Conservation (phyloP, 2,329 filamentous ascomycete genomes). For the Stachybotrys chlorohalonatus region DNA sequence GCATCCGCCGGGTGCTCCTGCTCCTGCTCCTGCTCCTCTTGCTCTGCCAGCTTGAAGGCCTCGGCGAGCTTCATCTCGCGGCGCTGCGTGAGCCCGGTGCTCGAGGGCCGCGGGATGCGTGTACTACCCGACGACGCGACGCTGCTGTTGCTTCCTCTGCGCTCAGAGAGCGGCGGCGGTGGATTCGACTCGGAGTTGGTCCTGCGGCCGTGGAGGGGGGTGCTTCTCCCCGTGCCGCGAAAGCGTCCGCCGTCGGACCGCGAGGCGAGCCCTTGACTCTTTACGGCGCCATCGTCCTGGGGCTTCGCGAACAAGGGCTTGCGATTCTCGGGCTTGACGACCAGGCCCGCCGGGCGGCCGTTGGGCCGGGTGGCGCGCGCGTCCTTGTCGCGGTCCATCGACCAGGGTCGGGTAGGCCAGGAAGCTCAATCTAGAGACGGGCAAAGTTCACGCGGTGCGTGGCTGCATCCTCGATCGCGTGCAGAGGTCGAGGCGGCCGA, state of each 20-base stretch:
- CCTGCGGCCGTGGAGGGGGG: slow-evolving; percentile 7
- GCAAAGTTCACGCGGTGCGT: slow-evolving; percentile 5
- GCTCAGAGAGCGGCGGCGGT: slow-evolving; percentile 4
- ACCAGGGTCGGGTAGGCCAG: background rate
- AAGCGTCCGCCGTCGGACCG: background rate
- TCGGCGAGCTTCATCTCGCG: slow-evolving; percentile 31
- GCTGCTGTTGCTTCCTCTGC: slow-evolving; percentile 11
- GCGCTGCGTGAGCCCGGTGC: slow-evolving; percentile 16
- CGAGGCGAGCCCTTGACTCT: background rate
- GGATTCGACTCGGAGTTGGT: slow-evolving; percentile 14
- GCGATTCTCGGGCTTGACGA: slow-evolving; percentile 30
- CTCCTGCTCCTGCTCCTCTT: slow-evolving; percentile 16
- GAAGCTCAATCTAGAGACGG: background rate
- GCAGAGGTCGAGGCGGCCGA: background rate
- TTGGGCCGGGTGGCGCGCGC: slow-evolving; percentile 9
- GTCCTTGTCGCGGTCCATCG: slow-evolving; percentile 17
- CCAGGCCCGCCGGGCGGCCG: slow-evolving; percentile 15
- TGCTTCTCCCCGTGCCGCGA: background rate
- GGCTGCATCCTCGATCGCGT: slow-evolving; percentile 8
- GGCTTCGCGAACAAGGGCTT: slow-evolving; percentile 26
- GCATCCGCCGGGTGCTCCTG: slow-evolving; percentile 24
- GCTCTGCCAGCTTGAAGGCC: slow-evolving; percentile 26
- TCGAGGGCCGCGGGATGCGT: slow-evolving; percentile 23
- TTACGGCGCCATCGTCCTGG: slow-evolving; percentile 10
- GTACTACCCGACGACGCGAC: slow-evolving; percentile 20